Conservation (phyloP, 257 asterid species). For the Fraxinus cuspidata region DNA sequence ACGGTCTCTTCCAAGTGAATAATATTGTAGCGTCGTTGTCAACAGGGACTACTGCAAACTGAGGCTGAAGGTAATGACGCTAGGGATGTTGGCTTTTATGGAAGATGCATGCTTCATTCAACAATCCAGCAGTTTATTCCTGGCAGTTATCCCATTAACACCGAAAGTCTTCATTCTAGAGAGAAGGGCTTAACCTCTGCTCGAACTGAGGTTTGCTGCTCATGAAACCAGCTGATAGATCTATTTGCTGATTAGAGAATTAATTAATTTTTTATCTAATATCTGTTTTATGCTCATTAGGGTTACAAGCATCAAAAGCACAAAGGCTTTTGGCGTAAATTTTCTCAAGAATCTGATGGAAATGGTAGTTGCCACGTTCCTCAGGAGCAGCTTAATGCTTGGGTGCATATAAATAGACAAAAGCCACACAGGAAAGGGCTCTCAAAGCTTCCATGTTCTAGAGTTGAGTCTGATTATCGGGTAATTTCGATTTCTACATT, state of each 20-base stretch:
- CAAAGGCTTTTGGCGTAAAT: constrained; percentile 41
- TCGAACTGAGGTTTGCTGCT: constrained; percentile 58
- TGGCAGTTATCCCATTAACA: constrained; percentile 19
- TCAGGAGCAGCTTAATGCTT: constrained; percentile 71
- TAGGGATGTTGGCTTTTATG: constrained; percentile 32
- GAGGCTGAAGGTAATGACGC: constrained; percentile 40
- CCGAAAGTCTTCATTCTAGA: constrained; percentile 34
- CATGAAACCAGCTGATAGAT: constrained; percentile 17
- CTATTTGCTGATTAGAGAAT: constrained; percentile 7
- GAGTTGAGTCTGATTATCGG: constrained; percentile 50
- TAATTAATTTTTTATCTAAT: constrained; percentile 6
- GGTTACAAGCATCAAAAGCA: constrained; percentile 58
- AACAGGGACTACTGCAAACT: constrained; percentile 43
- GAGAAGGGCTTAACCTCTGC: constrained; percentile 45
- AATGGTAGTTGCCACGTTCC: constrained; percentile 52
- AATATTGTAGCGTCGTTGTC: background rate
- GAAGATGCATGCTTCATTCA: constrained; percentile 39
- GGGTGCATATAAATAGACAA: constrained; percentile 57
- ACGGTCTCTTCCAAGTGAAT: background rate
- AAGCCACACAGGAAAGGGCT: constrained; percentile 42
- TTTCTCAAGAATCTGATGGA: constrained; percentile 33
- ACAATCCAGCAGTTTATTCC: constrained; percentile 15
- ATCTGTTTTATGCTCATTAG: constrained; percentile 34
- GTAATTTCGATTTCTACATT: constrained; percentile 28
- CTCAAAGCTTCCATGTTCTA: constrained; percentile 37